Percentiles rank a stretch among this genome's conserved stretches.
Conservation (phyloP, 208 protist genomes). For the Crithidia fasciculata region DNA sequence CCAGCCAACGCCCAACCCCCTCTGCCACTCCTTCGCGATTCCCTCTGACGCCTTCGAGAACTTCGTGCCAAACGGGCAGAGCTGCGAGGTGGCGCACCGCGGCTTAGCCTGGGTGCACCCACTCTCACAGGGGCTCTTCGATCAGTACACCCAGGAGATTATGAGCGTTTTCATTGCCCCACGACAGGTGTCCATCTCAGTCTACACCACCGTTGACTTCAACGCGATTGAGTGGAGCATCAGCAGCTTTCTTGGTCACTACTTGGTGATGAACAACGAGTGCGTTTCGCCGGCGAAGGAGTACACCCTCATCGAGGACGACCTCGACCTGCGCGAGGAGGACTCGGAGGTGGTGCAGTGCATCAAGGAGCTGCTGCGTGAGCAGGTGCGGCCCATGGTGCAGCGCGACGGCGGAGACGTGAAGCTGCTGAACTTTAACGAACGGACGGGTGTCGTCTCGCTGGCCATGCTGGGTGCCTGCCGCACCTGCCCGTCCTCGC, state of each 20-base stretch:
- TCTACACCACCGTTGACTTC: constrained; percentile 80
- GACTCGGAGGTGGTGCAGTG: constrained; percentile 92
- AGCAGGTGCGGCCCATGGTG: constrained; percentile 92
- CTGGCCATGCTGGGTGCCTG: constrained; percentile 93
- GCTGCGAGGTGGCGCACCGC: constrained; percentile 86
- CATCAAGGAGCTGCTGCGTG: constrained; percentile 94
- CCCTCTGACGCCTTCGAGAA: constrained; percentile 73
- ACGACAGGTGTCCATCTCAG: constrained; percentile 75
- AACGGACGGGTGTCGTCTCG: constrained; percentile 87
- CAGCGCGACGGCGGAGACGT: constrained; percentile 94
- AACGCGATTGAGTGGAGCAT: constrained; percentile 82
- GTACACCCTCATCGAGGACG: constrained; percentile 87
- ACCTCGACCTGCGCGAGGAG: constrained; percentile 62
- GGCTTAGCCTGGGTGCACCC: constrained; percentile 88
- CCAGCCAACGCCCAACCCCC: constrained; percentile 82
- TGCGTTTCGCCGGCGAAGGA: constrained; percentile 75
- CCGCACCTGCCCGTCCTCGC: constrained; percentile 87
- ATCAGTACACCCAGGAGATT: constrained; percentile 88
- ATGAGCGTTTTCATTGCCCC: constrained; percentile 85
- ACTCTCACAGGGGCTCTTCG: constrained; percentile 83
- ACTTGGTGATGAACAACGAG: constrained; percentile 75
- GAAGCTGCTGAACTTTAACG: constrained; percentile 86
- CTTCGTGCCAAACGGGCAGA: constrained; percentile 82
- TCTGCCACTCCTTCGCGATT: constrained; percentile 79
- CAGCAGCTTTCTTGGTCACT: constrained; percentile 89